These are phyloP conservation scores for Hirsutella rhossiliensis DNA, from an alignment of 2,329 filamentous ascomycete genomes.

Conservation along the genomic window DNA sequence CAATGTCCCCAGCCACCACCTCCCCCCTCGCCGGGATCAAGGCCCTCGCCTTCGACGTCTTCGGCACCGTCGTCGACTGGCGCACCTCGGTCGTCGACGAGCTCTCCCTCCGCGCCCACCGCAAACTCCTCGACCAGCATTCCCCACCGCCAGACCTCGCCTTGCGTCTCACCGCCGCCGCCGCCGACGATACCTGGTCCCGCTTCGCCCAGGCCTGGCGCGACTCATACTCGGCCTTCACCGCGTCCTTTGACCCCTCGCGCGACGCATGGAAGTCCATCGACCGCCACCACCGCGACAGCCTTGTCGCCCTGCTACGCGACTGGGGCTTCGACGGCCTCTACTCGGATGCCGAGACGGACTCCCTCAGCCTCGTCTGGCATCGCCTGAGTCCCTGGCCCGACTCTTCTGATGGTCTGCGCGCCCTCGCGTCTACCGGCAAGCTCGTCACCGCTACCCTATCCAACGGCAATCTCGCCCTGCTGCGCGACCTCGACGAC, in stretches of 20 bases:
- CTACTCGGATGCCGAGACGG: conserved; percentile 50
- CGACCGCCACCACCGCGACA: conserved; percentile 57
- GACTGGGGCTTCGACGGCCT: conserved; percentile 43
- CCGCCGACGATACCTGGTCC: conserved; percentile 48
- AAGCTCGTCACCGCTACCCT: conserved; percentile 51
- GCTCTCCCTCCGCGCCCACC: conserved; percentile 37
- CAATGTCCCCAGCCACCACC: conserved; percentile 14
- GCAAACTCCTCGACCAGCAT: conserved; percentile 27
- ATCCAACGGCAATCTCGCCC: conserved; percentile 59
- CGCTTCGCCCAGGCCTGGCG: conserved; percentile 62
- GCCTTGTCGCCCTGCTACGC: conserved; percentile 45
- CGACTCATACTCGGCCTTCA: conserved; percentile 50
- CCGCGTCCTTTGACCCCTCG: conserved; percentile 33
- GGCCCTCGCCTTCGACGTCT: conserved; percentile 63
- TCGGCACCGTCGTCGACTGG: conserved; percentile 75
- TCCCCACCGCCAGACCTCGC: conserved; percentile 34
- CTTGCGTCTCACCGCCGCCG: conserved; percentile 36
- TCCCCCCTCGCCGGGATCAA: conserved; percentile 27
- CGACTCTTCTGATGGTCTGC: conserved; percentile 47
- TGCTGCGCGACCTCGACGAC: conserved; percentile 53
- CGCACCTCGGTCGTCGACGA: conserved; percentile 51
- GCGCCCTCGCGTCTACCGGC: conserved; percentile 31
- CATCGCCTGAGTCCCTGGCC: conserved; percentile 60
- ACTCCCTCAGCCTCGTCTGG: conserved; percentile 56
- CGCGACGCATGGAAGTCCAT: conserved; percentile 50